phyloP scores from a whole-genome alignment of 345 rosid species.

The Iberis pinnata region DNA sequence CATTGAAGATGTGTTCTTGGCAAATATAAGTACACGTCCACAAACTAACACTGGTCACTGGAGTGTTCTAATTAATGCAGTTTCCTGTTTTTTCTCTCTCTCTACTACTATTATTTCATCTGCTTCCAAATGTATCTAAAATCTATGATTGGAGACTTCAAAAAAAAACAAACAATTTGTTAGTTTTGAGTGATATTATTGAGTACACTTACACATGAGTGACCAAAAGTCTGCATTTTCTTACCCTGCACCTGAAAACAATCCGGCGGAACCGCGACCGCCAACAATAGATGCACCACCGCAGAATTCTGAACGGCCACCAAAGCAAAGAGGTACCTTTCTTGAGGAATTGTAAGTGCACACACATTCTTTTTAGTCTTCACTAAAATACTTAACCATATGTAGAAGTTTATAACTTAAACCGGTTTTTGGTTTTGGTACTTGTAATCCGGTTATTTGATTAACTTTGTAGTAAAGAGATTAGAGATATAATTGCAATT shows the following conservation, averaged over 20 bases:
- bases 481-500: too few species aligned
- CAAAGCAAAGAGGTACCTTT: slow-evolving; percentile 33
- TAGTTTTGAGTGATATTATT: background rate
- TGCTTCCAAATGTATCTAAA: background rate
- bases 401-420: too few species aligned
- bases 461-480: too few species aligned
- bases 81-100: background rate
- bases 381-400: background rate
- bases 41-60: background rate
- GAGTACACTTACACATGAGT: slow-evolving; percentile 8
- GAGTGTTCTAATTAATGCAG: background rate
- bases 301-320: slow-evolving; percentile 38
- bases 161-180: background rate
- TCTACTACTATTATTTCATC: background rate
- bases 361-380: background rate
- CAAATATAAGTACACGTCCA: slow-evolving; percentile 22
- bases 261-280: slow-evolving; percentile 18
- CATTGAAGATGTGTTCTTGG: slow-evolving; percentile 4
- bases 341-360: slow-evolving; percentile 45
- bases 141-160: background rate
- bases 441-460: too few species aligned
- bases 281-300: slow-evolving; percentile 62
- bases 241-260: slow-evolving; percentile 46
- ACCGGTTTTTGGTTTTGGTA: too few species aligned
- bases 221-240: slow-evolving; percentile 53